Evolutionary conservation across 2,329 filamentous ascomycete species (phyloP), one percentile per base, ranked within the genome.

Genomic region (Metarhizium brunneum): DNA sequence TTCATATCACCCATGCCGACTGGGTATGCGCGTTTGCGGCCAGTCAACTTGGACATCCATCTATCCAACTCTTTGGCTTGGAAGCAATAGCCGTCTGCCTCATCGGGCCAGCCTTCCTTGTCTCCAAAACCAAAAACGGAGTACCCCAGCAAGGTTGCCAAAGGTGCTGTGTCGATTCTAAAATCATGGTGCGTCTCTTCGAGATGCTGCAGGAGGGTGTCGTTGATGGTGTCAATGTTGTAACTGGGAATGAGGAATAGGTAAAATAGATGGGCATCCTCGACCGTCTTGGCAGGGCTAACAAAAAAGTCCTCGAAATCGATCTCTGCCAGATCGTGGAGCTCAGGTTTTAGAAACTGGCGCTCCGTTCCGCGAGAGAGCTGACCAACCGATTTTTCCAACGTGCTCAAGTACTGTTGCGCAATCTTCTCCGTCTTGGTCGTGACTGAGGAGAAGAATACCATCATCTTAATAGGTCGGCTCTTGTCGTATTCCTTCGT

Each of bases 1-100:
- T 91, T 95, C 56, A 88, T 82, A 70, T 97, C 91, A 2, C 88
- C 90, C 78, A 92, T 86, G 4, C 94, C 94, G 6, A 97, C 76
- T 0, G 92, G 92, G 64, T 87, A 97, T 1, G 90, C 92, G 66
- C 92, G 80, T 73, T 92, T 96, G 59, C 87, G 82, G 2, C 83
- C 86, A 0, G 92, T 96, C 64, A 99, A 73, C 67, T 91, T 95
- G n/a, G 92, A 91, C 88, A 99, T 89, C 92, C 94, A 97, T 68
- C 85, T 91, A 68, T 99, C 92, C 3, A 95, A 78, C 62, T 96
- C 86, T 65, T 86, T 88, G 1, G 92, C 92, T 68, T 97, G 92
- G 59, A 90, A 91, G 68, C 92, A 96, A 72, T 92, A 99, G 0
- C 92, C 92, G 63, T 94, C 88, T 57, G 86, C 83, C 71, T 96